A percentile compares a stretch with the other conserved stretches of the same genome.
phyloP scores from a whole-genome alignment of 106 monocot species.

The Gastrodia elata region DNA sequence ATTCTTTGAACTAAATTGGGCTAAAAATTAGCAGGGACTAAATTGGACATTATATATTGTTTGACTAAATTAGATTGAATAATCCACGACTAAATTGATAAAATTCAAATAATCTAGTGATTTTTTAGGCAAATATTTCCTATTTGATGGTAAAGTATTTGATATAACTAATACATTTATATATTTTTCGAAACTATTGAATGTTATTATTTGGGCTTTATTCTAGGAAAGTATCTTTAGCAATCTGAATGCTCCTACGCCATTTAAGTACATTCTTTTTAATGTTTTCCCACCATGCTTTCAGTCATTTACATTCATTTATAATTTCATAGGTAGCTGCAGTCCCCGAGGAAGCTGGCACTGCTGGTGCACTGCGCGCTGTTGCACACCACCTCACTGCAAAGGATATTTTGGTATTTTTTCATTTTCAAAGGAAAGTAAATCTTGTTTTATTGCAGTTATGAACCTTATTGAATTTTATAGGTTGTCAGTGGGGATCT shows the following conservation, averaged over 20 bases:
- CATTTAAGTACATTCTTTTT: not conserved
- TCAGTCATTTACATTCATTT: not conserved
- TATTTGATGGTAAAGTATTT: constrained; percentile 1
- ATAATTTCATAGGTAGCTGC: constrained; percentile 52
- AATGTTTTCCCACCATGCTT: not conserved
- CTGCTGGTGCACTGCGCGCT: constrained; percentile 76
- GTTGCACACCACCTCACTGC: constrained; percentile 59
- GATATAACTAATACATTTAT: not conserved
- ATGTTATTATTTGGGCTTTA: not conserved
- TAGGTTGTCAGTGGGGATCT: constrained; percentile 93
- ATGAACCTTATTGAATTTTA: constrained; percentile 4
- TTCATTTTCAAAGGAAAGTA: not conserved
- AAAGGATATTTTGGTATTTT: constrained; percentile 76
- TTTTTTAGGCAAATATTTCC: no score
- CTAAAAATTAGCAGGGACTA: no score
- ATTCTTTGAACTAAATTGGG: no score
- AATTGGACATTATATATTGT: no score
- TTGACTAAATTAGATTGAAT: no score
- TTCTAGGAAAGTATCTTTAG: not conserved
- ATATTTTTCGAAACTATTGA: not conserved
- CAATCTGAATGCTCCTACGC: not conserved
- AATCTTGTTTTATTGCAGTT: not conserved
- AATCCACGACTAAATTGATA: no score
- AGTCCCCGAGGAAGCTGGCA: constrained; percentile 81
- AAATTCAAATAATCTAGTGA: no score